Evolutionary conservation across 495 filamentous ascomycete species (phyloP).

Genomic region (Bryoglossum gracile): DNA sequence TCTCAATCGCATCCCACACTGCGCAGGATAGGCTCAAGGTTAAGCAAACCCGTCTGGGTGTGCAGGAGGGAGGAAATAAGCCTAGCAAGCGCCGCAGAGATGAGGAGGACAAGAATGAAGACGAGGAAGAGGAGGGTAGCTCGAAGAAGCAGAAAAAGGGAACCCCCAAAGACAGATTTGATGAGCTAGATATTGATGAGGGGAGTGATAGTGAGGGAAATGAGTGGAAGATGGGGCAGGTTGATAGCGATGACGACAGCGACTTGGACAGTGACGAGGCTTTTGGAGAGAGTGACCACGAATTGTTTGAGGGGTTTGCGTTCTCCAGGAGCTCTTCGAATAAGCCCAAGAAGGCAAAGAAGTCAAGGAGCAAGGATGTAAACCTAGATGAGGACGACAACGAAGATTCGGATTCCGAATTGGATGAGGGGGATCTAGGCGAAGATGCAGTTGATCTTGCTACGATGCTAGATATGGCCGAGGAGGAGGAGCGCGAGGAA

Average conservation of each 20-base stretch:
- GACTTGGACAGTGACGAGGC: slow-evolving; percentile 92
- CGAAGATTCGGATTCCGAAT: slow-evolving; percentile 42
- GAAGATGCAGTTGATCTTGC: slow-evolving; percentile 83
- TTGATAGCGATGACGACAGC: slow-evolving; percentile 67
- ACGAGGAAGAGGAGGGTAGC: slow-evolving; percentile 46
- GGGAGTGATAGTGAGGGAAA: slow-evolving; percentile 85
- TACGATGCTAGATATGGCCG: slow-evolving; percentile 68
- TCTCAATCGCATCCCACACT: slow-evolving; percentile 70
- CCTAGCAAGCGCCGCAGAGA: slow-evolving; percentile 21
- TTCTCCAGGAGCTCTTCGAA: slow-evolving; percentile 62
- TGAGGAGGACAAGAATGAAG: slow-evolving; percentile 37
- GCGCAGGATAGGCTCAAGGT: slow-evolving; percentile 43
- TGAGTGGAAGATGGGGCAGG: slow-evolving; percentile 75
- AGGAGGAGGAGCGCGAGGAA: slow-evolving; percentile 30
- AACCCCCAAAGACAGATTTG: slow-evolving; percentile 37
- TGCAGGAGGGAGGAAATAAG: slow-evolving; percentile 37
- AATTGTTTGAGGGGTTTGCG: slow-evolving; percentile 66
- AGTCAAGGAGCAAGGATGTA: slow-evolving; percentile 30
- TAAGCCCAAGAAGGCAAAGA: slow-evolving; percentile 31
- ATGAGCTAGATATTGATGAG: slow-evolving; percentile 40
- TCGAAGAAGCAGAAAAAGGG: slow-evolving; percentile 39
- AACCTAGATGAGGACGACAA: slow-evolving; percentile 52
- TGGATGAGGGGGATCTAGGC: slow-evolving; percentile 62
- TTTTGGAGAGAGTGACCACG: slow-evolving; percentile 82
- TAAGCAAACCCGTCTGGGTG: slow-evolving; percentile 51